phyloP scores from a whole-genome alignment of 768 basidiomycete species.

The Strobilomyces dryophilus region DNA sequence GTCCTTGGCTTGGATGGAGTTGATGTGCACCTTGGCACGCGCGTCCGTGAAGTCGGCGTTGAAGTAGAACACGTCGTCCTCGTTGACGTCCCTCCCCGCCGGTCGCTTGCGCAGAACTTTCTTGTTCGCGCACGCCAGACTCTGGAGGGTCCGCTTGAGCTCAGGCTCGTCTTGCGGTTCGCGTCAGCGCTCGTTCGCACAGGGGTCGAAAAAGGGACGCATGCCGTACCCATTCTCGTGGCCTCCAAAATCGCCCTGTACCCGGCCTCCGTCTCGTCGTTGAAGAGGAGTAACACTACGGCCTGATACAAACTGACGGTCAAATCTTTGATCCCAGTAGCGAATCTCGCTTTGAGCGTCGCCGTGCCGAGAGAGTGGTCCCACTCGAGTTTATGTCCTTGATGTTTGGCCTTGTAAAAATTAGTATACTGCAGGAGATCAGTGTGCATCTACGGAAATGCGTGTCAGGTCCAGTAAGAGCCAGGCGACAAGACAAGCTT shows the following conservation, averaged over 20 bases:
- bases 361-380: slow-evolving; percentile 84
- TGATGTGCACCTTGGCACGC: slow-evolving; percentile 81
- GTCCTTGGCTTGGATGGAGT: slow-evolving; percentile 92
- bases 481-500: slow-evolving; percentile 15
- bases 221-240: slow-evolving; percentile 65
- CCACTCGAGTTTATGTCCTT: slow-evolving; percentile 76
- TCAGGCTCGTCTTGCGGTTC: slow-evolving; percentile 56
- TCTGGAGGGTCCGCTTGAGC: slow-evolving; percentile 83
- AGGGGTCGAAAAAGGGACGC: background rate
- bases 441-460: slow-evolving; percentile 57
- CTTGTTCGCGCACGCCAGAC: slow-evolving; percentile 87
- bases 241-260: slow-evolving; percentile 65
- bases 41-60: slow-evolving; percentile 82
- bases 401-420: slow-evolving; percentile 80
- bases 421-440: slow-evolving; percentile 57
- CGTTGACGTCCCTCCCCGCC: slow-evolving; percentile 68
- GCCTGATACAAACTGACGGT: slow-evolving; percentile 90
- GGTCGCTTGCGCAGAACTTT: slow-evolving; percentile 83
- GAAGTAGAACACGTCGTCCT: slow-evolving; percentile 73
- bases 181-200: background rate
- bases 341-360: slow-evolving; percentile 68
- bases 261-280: slow-evolving; percentile 54
- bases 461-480: slow-evolving; percentile 6
- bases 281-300: slow-evolving; percentile 82
- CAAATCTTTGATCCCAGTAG: slow-evolving; percentile 72